Evolutionary conservation across 768 basidiomycete genomes (phyloP).

Genomic region (Rhizopogon vinicolor): DNA sequence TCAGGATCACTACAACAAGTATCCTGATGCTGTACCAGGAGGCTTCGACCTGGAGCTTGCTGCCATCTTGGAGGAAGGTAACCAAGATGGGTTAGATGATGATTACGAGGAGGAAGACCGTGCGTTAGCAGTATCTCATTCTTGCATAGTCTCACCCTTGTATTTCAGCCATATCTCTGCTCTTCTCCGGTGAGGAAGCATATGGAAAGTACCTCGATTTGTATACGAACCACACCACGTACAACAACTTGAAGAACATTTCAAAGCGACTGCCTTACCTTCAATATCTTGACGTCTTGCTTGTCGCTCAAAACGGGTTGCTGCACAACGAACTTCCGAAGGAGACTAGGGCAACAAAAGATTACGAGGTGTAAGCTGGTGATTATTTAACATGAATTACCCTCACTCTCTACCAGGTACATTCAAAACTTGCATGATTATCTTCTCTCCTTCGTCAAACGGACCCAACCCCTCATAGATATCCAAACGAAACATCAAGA

Average conservation of each 20-base stretch:
- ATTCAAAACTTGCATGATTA: slow-evolving; percentile 80
- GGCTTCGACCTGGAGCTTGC: slow-evolving; percentile 83
- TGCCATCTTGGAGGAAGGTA: slow-evolving; percentile 71
- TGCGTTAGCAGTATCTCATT: slow-evolving; percentile 37
- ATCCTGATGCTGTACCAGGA: slow-evolving; percentile 83
- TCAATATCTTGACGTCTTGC: slow-evolving; percentile 87
- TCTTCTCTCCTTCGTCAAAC: slow-evolving; percentile 80
- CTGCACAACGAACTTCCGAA: slow-evolving; percentile 69
- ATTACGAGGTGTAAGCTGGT: slow-evolving; percentile 70
- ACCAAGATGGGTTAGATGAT: slow-evolving; percentile 63
- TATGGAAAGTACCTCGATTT: slow-evolving; percentile 95
- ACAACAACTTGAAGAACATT: slow-evolving; percentile 85
- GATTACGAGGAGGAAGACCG: slow-evolving; percentile 85
- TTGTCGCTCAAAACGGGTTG: slow-evolving; percentile 52
- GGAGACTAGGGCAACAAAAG: slow-evolving; percentile 64
- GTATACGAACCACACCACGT: slow-evolving; percentile 82
- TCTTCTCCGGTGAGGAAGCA: slow-evolving; percentile 96
- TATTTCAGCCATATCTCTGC: slow-evolving; percentile 60
- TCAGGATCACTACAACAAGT: slow-evolving; percentile 94
- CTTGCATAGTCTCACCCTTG: slow-evolving; percentile 5
- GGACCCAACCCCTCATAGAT: slow-evolving; percentile 81
- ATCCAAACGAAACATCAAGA: slow-evolving; percentile 61
- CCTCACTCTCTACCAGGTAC: slow-evolving; percentile 52
- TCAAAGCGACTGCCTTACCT: slow-evolving; percentile 84
- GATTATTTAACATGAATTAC: slow-evolving; percentile 3